Base-by-base conservation (phyloP, 2,329 filamentous ascomycete genomes). In the Neopestalotiopsis clavispora region DNA sequence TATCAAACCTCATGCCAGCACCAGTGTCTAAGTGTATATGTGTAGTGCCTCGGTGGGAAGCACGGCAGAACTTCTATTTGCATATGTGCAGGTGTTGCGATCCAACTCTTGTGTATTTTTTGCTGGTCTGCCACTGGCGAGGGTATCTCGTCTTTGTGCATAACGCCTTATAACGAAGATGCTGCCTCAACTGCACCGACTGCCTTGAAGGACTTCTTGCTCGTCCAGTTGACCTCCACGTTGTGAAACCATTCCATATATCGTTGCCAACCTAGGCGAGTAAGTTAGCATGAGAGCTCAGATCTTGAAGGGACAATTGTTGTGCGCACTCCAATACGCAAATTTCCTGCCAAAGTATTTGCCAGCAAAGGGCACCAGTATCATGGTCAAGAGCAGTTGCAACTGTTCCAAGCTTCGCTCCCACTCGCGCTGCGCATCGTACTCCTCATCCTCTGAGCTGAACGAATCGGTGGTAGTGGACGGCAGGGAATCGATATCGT, bases 341-440 rank as follows among this genome's bases (percentile, higher is more conserved):
- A 95, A 97, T 81, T 94, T 97, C 79, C 96, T 89, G 60, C 96
- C 96, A 80, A 98, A 90, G 82, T 94, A 98, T 82, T 98, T 99
- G 69, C 96, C 96, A 74, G 94, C 85, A 80, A 97, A 98, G 2
- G 96, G 96, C 65, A 99, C 92, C 74, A 98, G 81, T 63, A 98
- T 92, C 94, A 99, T 97, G 23, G 93, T 97, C 78, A 98, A 82
- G 73, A 99, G 86, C 72, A 98, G 86, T 83, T 99, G 94, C 70
- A 99, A 83, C 83, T 99, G 96, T 81, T 98, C 94, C 71, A 99
- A 84, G 75, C 93, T 97, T 76, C 95, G 93, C 75, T 95, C 92
- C 96, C 96, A 99, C 82, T 99, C 95, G 70, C 89, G 89, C 81
- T 99, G 95, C 10, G 96, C 96, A 78, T 98, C 95, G 52, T 92